Evolutionary conservation across 202 grass and related monocot species (phyloP), one percentile per base, ranked within the genome.

Genomic region (Panicum virgatum): DNA sequence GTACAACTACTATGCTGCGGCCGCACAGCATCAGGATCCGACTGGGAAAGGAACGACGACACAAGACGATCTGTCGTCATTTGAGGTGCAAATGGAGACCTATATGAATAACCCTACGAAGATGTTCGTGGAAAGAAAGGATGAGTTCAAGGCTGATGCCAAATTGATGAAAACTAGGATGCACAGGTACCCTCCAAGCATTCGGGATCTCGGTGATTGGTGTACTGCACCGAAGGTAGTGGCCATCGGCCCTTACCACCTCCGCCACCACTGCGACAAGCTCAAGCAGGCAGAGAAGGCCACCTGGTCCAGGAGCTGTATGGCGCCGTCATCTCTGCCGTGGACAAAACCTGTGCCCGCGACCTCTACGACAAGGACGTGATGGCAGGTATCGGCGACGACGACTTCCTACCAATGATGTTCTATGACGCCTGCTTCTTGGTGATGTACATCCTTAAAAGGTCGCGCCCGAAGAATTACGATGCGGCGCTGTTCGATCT

Each of bases 381-480:
- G 5, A 26, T 15, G 5, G 2, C 0, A 44, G 66, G 39, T 9
- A 15, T 44, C 10, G 10, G 20, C 1, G 19, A 42, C 0, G 29
- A 51, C 0, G 58, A 73, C 0, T 74, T 73, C 16, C 1, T 27
- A 13, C 22, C 32, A 4, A n/a, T n/a, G n/a, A n/a, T n/a, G n/a
- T n/a, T n/a, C n/a, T n/a, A n/a, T n/a, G n/a, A n/a, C n/a, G n/a
- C n/a, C n/a, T n/a, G n/a, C n/a, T n/a, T 64, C 19, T 66, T 40
- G 19, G 62, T 66, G 62, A 47, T 51, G 26, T 72, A 72, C 26
- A 71, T 71, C 25, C 0, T 38, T 29, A 61, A 15, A 5, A 61
- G 2, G 12, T n/a, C n/a, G n/a, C n/a, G n/a, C n/a, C n/a, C 5
- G 16, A 1, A 3, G 0, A 15, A 0, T 6, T 1, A 3, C 0